Conservation (phyloP, 768 basidiomycete species). For the Suillus variegatus region DNA sequence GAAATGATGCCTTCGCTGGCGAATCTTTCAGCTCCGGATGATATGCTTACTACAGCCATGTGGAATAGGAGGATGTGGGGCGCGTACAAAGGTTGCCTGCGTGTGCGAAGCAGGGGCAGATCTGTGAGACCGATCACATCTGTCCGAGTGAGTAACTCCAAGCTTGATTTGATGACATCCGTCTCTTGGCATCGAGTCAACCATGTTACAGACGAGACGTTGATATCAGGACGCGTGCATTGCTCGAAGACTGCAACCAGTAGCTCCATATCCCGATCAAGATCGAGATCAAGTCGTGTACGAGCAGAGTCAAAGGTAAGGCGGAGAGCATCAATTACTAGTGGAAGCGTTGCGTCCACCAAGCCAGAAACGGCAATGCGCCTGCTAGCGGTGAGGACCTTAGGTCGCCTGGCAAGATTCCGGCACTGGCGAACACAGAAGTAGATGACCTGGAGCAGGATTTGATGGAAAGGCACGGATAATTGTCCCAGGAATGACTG, state of each 20-base stretch:
- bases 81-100: slow-evolving; percentile 69
- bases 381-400: slow-evolving; percentile 58
- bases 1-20: slow-evolving; percentile 80
- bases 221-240: slow-evolving; percentile 68
- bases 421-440: slow-evolving; percentile 71
- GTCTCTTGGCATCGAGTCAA: slow-evolving; percentile 78
- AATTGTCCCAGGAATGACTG: slow-evolving; percentile 68
- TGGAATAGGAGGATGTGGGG: slow-evolving; percentile 85
- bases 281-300: slow-evolving; percentile 54
- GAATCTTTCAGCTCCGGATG: slow-evolving; percentile 79
- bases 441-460: slow-evolving; percentile 78
- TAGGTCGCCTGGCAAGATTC: slow-evolving; percentile 47
- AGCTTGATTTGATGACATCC: slow-evolving; percentile 72
- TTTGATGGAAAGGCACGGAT: slow-evolving; percentile 74
- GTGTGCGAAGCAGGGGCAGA: slow-evolving; percentile 57
- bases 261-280: slow-evolving; percentile 81
- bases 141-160: slow-evolving; percentile 69
- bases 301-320: slow-evolving; percentile 67
- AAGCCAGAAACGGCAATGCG: slow-evolving; percentile 59
- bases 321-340: slow-evolving; percentile 69
- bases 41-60: slow-evolving; percentile 76
- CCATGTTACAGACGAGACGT: slow-evolving; percentile 73
- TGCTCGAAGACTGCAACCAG: slow-evolving; percentile 84
- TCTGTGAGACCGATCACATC: slow-evolving; percentile 75
- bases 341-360: slow-evolving; percentile 59